Base-by-base conservation (phyloP, 371 early-diverging fungal species). In the Mortierella sp. region DNA sequence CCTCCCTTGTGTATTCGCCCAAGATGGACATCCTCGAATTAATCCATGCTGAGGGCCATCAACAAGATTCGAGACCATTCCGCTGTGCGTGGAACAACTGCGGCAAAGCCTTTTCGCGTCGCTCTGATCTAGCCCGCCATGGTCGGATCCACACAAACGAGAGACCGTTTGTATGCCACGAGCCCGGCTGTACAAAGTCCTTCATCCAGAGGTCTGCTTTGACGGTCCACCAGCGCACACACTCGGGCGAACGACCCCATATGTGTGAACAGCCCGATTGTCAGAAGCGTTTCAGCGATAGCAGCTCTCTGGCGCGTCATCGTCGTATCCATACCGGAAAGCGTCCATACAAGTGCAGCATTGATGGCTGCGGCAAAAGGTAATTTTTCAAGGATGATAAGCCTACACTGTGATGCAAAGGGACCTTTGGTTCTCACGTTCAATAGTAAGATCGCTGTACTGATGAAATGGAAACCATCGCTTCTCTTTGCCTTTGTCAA, bases 231-330 rank as follows among this genome's bases (percentile, higher is more conserved):
- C 75, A 84, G 49, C 84, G 93, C 56, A 93, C 93, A 2, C 93
- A 93, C 78, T 87, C 93, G 6, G 93, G 93, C 34, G 93, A 92
- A 72, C 83, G 89, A 32, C 93, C 93, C 11, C 93, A 93, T 72
- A 67, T 79, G 51, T 93, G 93, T 60, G 86, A 89, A 71, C 80
- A 84, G 15, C 67, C 76, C 8, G 79, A 78, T 8, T 89, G 89
- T 61, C 78, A 80, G 17, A 86, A 86, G 64, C 65, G 87, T 17
- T 89, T 89, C 79, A 87, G 87, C 52, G 89, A 89, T 64, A 84
- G 86, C 78, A 70, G 83, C 67, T 78, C 88, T 0, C 64, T 81
- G 39, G 82, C 82, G 2, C 64, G 82, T 17, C 82, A 81, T 37
- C 70, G 91, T 50, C 87, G 90, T 55, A 90, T 89, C 19, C 92